These are phyloP conservation scores for Metrosideros polymorpha DNA, from an alignment of 441 rosid species.

Conservation along the genomic window DNA sequence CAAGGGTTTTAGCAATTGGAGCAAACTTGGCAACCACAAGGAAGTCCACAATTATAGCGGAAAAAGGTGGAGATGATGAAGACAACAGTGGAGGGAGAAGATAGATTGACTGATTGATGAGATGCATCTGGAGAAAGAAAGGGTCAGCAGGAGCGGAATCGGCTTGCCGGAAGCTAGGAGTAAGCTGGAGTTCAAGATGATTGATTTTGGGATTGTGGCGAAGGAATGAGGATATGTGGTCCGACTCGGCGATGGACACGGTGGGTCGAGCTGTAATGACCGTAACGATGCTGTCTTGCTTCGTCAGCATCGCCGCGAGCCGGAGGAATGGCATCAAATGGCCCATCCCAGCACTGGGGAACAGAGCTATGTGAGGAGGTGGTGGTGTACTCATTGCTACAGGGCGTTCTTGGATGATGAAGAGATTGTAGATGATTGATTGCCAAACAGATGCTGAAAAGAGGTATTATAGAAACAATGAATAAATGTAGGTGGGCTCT, in stretches of 20 bases:
- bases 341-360: conserved; percentile 23
- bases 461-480: background rate
- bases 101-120: conserved; percentile 12
- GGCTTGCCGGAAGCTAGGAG: background rate
- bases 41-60: conserved; percentile 18
- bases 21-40: conserved; percentile 4
- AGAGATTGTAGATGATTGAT: background rate
- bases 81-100: conserved; percentile 16
- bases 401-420: background rate
- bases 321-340: conserved; percentile 23
- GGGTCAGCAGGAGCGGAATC: conserved; percentile 12
- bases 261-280: conserved; percentile 19
- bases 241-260: conserved; percentile 19
- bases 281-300: conserved; percentile 8
- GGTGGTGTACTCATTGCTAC: background rate
- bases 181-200: conserved; percentile 9
- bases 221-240: conserved; percentile 14
- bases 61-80: conserved; percentile 4
- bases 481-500: background rate
- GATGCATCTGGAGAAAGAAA: conserved; percentile 16
- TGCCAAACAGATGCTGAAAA: too few relatives aligned
- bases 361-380: conserved; percentile 14
- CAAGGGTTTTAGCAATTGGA: conserved; percentile 2
- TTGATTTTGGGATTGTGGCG: conserved; percentile 14
- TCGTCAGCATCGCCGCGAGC: conserved; percentile 14